Conservation (phyloP, 805 yeast genomes). For the Isabelozyma heimii region DNA sequence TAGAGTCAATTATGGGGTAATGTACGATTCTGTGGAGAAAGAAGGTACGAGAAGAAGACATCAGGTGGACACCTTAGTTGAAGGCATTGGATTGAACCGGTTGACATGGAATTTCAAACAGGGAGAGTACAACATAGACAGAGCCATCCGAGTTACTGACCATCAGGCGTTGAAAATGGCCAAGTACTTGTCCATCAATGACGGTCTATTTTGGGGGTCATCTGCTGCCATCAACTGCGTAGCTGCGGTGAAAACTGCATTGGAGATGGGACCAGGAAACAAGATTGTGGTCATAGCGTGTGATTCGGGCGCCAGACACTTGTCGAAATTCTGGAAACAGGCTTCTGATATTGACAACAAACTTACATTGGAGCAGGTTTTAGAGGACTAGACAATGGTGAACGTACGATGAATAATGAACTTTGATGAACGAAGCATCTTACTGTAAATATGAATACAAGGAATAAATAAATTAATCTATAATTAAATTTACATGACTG, state of each 20-base stretch:
- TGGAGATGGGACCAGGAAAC: constrained; percentile 53
- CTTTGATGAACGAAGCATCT: not conserved
- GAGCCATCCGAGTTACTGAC: constrained; percentile 76
- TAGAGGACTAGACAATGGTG: constrained; percentile 2
- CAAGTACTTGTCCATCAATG: constrained; percentile 69
- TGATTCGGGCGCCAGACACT: constrained; percentile 87
- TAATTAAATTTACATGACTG: not conserved
- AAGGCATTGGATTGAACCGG: constrained; percentile 90
- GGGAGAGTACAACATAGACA: constrained; percentile 73
- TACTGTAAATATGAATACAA: not conserved
- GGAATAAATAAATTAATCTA: not conserved
- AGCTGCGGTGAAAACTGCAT: constrained; percentile 65
- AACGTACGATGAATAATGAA: constrained; percentile 1
- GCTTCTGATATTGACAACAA: constrained; percentile 44
- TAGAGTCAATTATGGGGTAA: constrained; percentile 83
- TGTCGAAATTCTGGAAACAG: constrained; percentile 87
- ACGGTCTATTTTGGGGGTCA: constrained; percentile 89
- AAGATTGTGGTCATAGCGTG: constrained; percentile 83
- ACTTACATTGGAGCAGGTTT: constrained; percentile 34
- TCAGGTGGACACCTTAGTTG: constrained; percentile 92
- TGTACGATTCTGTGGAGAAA: constrained; percentile 84
- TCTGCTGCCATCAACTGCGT: constrained; percentile 94
- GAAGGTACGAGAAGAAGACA: constrained; percentile 95
- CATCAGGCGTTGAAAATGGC: constrained; percentile 88
- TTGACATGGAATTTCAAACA: constrained; percentile 75